Conservation (phyloP, 2,329 filamentous ascomycete genomes). For the Venturiaceae sp. region DNA sequence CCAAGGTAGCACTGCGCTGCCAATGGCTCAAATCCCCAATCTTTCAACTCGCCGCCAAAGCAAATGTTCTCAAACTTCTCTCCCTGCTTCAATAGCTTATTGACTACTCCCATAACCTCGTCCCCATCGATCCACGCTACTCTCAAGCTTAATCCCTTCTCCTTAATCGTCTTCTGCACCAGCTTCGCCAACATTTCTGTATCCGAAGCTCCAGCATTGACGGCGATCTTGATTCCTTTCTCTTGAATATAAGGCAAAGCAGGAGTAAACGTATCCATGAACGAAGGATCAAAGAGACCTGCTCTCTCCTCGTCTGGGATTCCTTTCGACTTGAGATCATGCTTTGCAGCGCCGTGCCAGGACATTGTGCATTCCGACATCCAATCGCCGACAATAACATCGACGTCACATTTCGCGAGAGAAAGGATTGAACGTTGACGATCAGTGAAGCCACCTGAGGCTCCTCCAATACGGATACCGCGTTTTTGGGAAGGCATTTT, state of each 20-base stretch:
- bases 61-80: slow-evolving; percentile 10
- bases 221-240: slow-evolving; percentile 8
- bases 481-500: slow-evolving; percentile 13
- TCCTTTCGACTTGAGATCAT: slow-evolving; percentile 5
- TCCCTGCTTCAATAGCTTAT: slow-evolving; percentile 9
- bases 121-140: slow-evolving; percentile 10
- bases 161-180: slow-evolving; percentile 1
- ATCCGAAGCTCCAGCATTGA: slow-evolving; percentile 7
- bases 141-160: not conserved
- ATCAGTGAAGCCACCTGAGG: slow-evolving; percentile 30
- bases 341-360: slow-evolving; percentile 12
- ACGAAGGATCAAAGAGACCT: slow-evolving; percentile 9
- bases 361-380: slow-evolving; percentile 14
- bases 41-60: slow-evolving; percentile 8
- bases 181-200: slow-evolving; percentile 6
- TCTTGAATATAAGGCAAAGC: slow-evolving; percentile 8
- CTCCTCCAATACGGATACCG: slow-evolving; percentile 21
- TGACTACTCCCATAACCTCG: slow-evolving; percentile 11
- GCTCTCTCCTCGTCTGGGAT: slow-evolving; percentile 4
- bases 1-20: slow-evolving; percentile 21
- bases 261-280: slow-evolving; percentile 12
- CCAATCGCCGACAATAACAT: slow-evolving; percentile 15
- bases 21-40: slow-evolving; percentile 13
- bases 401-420: slow-evolving; percentile 6
- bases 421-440: slow-evolving; percentile 24